A percentile compares a stretch with the other conserved stretches of the same genome.
phyloP scores from a whole-genome alignment of 345 rosid species.

The Clausena lansium region DNA sequence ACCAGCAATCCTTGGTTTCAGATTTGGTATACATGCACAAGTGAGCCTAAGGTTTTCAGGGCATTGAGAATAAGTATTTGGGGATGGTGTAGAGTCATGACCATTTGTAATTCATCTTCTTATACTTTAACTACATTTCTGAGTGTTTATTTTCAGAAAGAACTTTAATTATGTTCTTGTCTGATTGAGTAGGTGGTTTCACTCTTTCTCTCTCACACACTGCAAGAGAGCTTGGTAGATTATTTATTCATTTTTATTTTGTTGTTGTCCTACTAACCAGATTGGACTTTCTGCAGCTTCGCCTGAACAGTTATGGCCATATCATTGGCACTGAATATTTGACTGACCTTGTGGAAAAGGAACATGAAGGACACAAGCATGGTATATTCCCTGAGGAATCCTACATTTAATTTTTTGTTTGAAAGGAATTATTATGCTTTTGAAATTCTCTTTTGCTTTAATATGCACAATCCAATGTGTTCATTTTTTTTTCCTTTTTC shows the following conservation, averaged over 20 bases:
- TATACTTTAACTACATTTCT: not conserved
- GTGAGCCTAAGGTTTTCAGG: not conserved
- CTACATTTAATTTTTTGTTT: not conserved
- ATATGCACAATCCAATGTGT: not conserved
- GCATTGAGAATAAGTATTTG: not conserved
- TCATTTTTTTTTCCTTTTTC: not conserved
- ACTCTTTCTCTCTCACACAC: not conserved
- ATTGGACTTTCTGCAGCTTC: conserved; percentile 69
- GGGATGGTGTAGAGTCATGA: not conserved
- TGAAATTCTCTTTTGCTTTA: not conserved
- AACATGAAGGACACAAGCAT: conserved; percentile 63
- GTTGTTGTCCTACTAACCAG: conserved; percentile 22
- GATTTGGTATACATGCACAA: not conserved
- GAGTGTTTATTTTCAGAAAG: not conserved
- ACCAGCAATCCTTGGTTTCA: not conserved
- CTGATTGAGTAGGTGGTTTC: not conserved
- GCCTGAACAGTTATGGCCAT: conserved; percentile 76
- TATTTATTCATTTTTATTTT: not conserved
- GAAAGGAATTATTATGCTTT: not conserved
- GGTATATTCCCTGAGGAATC: conserved; percentile 44
- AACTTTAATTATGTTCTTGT: not conserved
- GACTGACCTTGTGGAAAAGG: conserved; percentile 94
- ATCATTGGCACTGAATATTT: conserved; percentile 89
- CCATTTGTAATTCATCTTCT: not conserved
- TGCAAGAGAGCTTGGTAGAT: not conserved